phyloP scores from a whole-genome alignment of 2,329 filamentous ascomycete species.

The Fusarium hostae region DNA sequence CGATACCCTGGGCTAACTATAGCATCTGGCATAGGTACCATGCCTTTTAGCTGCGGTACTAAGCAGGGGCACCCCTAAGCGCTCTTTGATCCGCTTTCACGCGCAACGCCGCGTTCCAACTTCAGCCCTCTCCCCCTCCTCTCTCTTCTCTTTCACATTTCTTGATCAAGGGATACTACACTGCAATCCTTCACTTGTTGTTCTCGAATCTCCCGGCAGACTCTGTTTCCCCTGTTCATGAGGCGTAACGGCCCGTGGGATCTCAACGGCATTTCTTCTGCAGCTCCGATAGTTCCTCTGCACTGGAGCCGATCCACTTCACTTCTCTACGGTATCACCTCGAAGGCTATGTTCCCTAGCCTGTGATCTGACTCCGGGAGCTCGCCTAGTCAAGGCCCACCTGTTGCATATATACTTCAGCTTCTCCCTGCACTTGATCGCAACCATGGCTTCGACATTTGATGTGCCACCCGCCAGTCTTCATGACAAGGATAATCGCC shows the following conservation, averaged over 20 bases:
- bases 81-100: constrained; percentile 43
- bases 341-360: constrained; percentile 48
- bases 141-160: constrained; percentile 31
- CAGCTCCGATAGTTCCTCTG: constrained; percentile 22
- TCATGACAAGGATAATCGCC: constrained; percentile 49
- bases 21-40: constrained; percentile 16
- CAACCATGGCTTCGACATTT: constrained; percentile 59
- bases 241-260: constrained; percentile 17
- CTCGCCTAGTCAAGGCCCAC: constrained; percentile 39
- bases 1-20: constrained; percentile 14
- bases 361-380: constrained; percentile 47
- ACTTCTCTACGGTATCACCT: constrained; percentile 29
- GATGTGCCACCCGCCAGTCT: constrained; percentile 55
- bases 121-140: constrained; percentile 43
- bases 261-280: constrained; percentile 29
- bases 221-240: background rate
- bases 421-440: constrained; percentile 35
- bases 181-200: constrained; percentile 11
- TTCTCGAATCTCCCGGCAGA: constrained; percentile 4
- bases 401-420: constrained; percentile 51
- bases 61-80: constrained; percentile 43
- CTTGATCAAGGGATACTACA: constrained; percentile 31
- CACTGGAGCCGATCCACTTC: constrained; percentile 32
- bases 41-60: constrained; percentile 25
- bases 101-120: constrained; percentile 42